These are phyloP conservation scores for Aspergillus brunneoviolaceus DNA, from an alignment of 2,329 filamentous ascomycete species.

Conservation along the genomic window DNA sequence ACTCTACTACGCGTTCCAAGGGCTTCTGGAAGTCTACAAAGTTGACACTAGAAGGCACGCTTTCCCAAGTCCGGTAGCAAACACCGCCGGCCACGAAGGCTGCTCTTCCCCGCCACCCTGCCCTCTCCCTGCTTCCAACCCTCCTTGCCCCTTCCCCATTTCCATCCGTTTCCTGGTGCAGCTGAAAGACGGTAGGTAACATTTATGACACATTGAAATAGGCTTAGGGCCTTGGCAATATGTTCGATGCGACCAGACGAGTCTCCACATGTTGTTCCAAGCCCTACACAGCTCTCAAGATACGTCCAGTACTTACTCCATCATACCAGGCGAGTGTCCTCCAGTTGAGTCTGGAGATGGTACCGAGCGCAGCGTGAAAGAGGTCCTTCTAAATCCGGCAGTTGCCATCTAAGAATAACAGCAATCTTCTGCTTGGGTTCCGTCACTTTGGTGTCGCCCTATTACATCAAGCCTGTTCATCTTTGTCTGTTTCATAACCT, in stretches of 20 bases:
- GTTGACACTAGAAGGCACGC: constrained; percentile 8
- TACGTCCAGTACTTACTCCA: no score
- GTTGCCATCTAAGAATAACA: not conserved
- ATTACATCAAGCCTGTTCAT: not conserved
- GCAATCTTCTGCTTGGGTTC: no score
- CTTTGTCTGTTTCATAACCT: not conserved
- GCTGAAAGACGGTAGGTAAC: not conserved
- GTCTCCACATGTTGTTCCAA: not conserved
- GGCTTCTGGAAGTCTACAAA: constrained; percentile 17
- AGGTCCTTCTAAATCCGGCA: not conserved
- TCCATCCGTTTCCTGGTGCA: not conserved
- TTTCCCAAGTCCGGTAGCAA: constrained; percentile 13
- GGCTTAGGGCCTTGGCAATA: not conserved
- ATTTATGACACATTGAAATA: not conserved
- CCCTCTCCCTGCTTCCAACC: not conserved
- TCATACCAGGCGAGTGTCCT: no score
- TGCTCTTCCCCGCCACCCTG: not conserved
- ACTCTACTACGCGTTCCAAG: constrained; percentile 8
- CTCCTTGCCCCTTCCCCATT: not conserved
- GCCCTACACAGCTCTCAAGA: no score
- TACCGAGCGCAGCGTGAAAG: not conserved
- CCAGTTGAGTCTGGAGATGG: not conserved
- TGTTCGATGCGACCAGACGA: not conserved
- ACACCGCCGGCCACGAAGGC: not conserved
- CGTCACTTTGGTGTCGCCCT: not conserved